Evolutionary conservation across 805 yeast species (phyloP).

Genomic region (Ogataea trehalophila): DNA sequence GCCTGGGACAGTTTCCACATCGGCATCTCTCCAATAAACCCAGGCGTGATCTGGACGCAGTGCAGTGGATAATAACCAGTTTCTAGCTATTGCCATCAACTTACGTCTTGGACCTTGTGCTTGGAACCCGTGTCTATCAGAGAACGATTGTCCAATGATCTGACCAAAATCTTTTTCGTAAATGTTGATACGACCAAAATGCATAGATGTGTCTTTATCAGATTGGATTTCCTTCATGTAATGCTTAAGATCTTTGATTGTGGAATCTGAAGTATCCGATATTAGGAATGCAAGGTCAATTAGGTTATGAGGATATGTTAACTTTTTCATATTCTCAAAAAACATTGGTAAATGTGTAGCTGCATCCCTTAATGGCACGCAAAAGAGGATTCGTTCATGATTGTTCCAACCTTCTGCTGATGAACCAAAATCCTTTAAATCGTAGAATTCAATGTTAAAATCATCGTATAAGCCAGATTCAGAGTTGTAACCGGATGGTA

Average conservation of each 20-base stretch:
- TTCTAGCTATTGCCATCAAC: slow-evolving; percentile 89
- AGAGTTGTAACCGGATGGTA: slow-evolving; percentile 29
- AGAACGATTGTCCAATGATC: slow-evolving; percentile 81
- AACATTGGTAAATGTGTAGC: slow-evolving; percentile 86
- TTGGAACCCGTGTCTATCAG: slow-evolving; percentile 88
- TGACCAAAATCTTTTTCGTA: slow-evolving; percentile 91
- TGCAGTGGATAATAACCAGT: slow-evolving; percentile 84
- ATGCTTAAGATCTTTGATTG: slow-evolving; percentile 60
- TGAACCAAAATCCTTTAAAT: slow-evolving; percentile 55
- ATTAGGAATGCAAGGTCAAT: slow-evolving; percentile 83
- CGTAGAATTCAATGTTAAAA: slow-evolving; percentile 60
- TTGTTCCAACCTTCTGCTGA: slow-evolving; percentile 69
- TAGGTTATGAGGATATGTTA: slow-evolving; percentile 83
- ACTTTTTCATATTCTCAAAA: slow-evolving; percentile 70
- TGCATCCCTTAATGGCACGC: slow-evolving; percentile 92
- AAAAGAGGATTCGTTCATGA: slow-evolving; percentile 72
- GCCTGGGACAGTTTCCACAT: slow-evolving; percentile 85
- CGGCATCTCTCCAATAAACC: slow-evolving; percentile 97
- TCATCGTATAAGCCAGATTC: slow-evolving; percentile 23
- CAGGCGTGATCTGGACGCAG: slow-evolving; percentile 85
- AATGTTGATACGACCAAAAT: slow-evolving; percentile 80
- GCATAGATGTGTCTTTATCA: slow-evolving; percentile 49
- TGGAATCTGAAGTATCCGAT: slow-evolving; percentile 84
- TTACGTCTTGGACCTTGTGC: slow-evolving; percentile 93
- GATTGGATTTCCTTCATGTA: slow-evolving; percentile 61